Conservation (phyloP, 352 stramenopile genomes). For the Pythium aristosporum region DNA sequence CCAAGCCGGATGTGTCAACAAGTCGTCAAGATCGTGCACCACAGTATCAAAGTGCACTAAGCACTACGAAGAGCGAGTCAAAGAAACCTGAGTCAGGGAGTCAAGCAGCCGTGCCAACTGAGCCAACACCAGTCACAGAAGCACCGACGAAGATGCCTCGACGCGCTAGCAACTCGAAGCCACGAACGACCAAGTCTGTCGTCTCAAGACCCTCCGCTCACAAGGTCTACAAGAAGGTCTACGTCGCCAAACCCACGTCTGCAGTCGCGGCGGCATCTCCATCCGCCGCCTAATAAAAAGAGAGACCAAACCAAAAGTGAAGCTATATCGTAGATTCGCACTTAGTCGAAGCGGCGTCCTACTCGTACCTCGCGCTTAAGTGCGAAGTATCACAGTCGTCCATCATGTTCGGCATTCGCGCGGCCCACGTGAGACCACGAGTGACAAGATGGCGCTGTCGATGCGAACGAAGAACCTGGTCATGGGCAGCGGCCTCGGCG, state of each 20-base stretch:
- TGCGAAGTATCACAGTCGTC: slow-evolving; percentile 11
- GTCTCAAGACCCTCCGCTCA: not conserved
- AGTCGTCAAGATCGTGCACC: not conserved
- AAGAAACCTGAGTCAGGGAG: not conserved
- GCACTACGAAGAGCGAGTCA: not conserved
- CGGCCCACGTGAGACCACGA: slow-evolving; percentile 1
- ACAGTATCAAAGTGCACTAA: not conserved
- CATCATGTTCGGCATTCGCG: slow-evolving; percentile 14
- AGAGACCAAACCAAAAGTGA: not conserved
- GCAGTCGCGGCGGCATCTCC: slow-evolving; percentile 12
- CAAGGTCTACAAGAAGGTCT: slow-evolving; percentile 33
- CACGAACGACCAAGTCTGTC: not conserved
- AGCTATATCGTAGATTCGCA: slow-evolving; percentile 6
- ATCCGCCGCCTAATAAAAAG: slow-evolving; percentile 16
- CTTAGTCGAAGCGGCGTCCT: slow-evolving; percentile 11
- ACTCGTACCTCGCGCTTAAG: slow-evolving; percentile 11
- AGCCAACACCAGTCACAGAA: not conserved
- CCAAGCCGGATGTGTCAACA: not conserved
- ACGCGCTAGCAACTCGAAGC: slow-evolving; percentile 16
- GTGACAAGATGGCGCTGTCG: slow-evolving; percentile 53
- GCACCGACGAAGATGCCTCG: slow-evolving; percentile 1
- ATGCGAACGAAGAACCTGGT: slow-evolving; percentile 78
- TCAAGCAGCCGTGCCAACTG: not conserved
- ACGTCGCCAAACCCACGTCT: slow-evolving; percentile 29
- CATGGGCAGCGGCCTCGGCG: slow-evolving; percentile 57